Base-by-base conservation (phyloP, 2,329 filamentous ascomycete genomes). In the Fusarium kyushuense region DNA sequence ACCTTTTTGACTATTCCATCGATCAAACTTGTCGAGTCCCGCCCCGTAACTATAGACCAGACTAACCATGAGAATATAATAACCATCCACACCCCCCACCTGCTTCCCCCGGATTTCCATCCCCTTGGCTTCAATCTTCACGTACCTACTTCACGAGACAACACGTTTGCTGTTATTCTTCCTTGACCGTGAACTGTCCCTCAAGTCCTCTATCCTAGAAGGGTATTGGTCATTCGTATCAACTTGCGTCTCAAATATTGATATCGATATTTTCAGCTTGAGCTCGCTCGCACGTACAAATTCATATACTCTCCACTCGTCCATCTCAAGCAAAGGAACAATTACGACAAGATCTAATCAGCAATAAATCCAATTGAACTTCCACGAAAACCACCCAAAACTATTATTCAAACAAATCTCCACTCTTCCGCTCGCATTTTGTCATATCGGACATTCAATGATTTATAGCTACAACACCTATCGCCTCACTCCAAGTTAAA, bases 81-180 rank as follows among this genome's bases (percentile, higher is more conserved):
- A 73, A 67, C 64, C 74, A 73, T 73, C 70, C 74, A 71, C 74
- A 57, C 74, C 72, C 73, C 70, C 74, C 74, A 72, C 72, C 72
- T 67, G 54, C 69, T 58, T 57, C 69, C 73, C 74, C 74, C 74
- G 72, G 74, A 76, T 76, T 76, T 72, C 66, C 65, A 58, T 71
- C 63, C 63, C 71, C 69, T 75, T 74, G 72, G 65, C 69, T 63
- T 74, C 68, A 62, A 72, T 67, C 69, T 73, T 65, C 56, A 38
- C 32, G 23, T 27, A 38, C 35, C n/a, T 68, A 49, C 63, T 58
- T 63, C 23, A 56, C n/a, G 23, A 51, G 33, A 42, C 19, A 57
- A 58, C 45, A 52, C 32, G 29, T 25, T 54, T 63, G 57, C 53
- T 29, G 53, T 59, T 60, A 48, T 63, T 56, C 45, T 21, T 68